These are phyloP conservation scores for Morella rubra DNA, from an alignment of 306 rosid species.

Conservation along the genomic window DNA sequence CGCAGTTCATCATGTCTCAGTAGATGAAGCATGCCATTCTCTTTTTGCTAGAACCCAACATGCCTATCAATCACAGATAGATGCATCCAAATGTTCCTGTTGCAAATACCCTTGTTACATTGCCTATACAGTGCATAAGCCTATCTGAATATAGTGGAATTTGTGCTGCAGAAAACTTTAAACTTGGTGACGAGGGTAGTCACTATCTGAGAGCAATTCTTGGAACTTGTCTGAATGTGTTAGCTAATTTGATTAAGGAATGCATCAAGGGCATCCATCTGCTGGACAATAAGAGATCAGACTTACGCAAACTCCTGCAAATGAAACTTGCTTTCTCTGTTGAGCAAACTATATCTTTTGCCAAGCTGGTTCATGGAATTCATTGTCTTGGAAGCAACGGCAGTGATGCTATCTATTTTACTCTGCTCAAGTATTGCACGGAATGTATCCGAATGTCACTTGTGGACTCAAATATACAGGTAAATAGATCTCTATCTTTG, in stretches of 20 bases:
- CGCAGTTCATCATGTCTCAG: neutral
- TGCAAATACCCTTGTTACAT: neutral
- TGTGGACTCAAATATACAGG: slow-evolving; percentile 69
- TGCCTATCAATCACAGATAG: neutral
- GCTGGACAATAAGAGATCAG: slow-evolving; percentile 50
- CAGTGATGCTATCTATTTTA: slow-evolving; percentile 34
- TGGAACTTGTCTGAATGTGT: slow-evolving; percentile 62
- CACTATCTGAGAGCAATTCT: slow-evolving; percentile 45
- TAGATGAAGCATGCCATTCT: neutral
- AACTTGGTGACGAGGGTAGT: slow-evolving; percentile 47
- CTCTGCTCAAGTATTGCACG: slow-evolving; percentile 51
- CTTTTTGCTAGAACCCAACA: neutral
- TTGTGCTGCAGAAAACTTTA: slow-evolving; percentile 56
- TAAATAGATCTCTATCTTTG: slow-evolving; percentile 29
- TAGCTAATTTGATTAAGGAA: slow-evolving; percentile 55
- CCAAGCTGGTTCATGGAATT: slow-evolving; percentile 58
- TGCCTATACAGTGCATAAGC: neutral
- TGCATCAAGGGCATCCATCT: slow-evolving; percentile 70
- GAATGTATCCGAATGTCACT: slow-evolving; percentile 63
- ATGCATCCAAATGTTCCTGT: neutral
- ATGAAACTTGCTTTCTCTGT: slow-evolving; percentile 78
- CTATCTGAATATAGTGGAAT: slow-evolving; percentile 13
- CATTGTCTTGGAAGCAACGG: slow-evolving; percentile 40
- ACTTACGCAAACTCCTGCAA: slow-evolving; percentile 47
- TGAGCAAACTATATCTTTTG: slow-evolving; percentile 67